Evolutionary conservation across 176 grass and related monocot species (phyloP), one percentile per base, ranked within the genome.

Genomic region (Luzula sylvatica): DNA sequence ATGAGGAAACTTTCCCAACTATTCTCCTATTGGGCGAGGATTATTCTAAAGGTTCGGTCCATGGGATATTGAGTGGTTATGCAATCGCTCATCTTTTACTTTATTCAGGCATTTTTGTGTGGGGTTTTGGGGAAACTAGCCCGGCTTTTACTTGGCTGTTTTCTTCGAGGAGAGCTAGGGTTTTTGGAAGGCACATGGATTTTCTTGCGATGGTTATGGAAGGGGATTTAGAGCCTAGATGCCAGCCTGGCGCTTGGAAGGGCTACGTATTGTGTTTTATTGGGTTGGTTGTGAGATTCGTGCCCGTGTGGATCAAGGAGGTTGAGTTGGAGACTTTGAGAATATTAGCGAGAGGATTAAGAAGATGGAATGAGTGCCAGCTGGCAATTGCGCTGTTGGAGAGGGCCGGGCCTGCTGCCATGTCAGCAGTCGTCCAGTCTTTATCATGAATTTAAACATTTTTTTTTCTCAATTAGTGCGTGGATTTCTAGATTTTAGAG

Each of bases 21-120:
- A 51, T 90, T 19, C 38, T 83, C 38, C 80, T 75, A 47, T 43
- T 55, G 43, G 56, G 72, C 15, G 58, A 66, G 14, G 76, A 47
- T 23, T n/a, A n/a, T n/a, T n/a, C n/a, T n/a, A n/a, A 83, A 61
- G 51, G 67, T 70, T 22, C 73, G 78, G 61, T 46, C 65, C 7
- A 50, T 55, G 24, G 78, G 15, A 67, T 65, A n/a, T 26, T 88
- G 1, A 66, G 78, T 50, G 84, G 84, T n/a, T 83, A 60, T 38
- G 61, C 62, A 7, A 64, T 88, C 53, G 84, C 84, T 0, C 72
- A 76, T 13, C 64, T 83, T 53, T 32, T 88, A 11, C 8, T 50
- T 20, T 11, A 20, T 8, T 50, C 47, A 50, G 47, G 47, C 11
- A 2, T 17, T 50, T 50, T 50, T 19, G 21, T 50, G 2, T 50